A percentile compares a stretch with the other conserved stretches of the same genome.
Evolutionary conservation across 805 yeast species (phyloP).

Genomic region (Kazachstania africana): DNA sequence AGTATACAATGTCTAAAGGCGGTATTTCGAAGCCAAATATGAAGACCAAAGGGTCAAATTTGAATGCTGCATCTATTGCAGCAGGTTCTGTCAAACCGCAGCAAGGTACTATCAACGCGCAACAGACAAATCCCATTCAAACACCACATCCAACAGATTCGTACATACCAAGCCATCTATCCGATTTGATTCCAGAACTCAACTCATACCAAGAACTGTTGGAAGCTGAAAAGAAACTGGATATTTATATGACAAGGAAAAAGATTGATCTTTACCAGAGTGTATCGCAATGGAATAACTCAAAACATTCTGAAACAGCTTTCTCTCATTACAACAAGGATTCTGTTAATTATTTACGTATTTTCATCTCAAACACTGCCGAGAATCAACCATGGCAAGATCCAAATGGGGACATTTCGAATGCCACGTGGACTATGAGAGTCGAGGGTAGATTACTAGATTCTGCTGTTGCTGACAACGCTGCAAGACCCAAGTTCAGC

Average conservation of each 20-base stretch:
- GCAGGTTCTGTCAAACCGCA: too few species aligned
- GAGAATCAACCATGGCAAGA: slow-evolving; percentile 86
- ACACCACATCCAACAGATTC: slow-evolving; percentile 40
- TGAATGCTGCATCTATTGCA: too few species aligned
- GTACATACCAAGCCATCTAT: slow-evolving; percentile 36
- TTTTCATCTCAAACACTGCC: slow-evolving; percentile 70
- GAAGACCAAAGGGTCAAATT: too few species aligned
- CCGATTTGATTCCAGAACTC: slow-evolving; percentile 52
- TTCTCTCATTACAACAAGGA: slow-evolving; percentile 29
- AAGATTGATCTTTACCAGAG: slow-evolving; percentile 74
- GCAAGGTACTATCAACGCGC: too few species aligned
- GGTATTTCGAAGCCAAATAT: too few species aligned
- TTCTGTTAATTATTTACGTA: slow-evolving; percentile 49
- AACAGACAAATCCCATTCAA: slow-evolving; percentile 21
- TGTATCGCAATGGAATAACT: slow-evolving; percentile 34
- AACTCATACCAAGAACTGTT: slow-evolving; percentile 55
- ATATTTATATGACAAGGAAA: slow-evolving; percentile 71
- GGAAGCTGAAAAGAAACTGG: slow-evolving; percentile 75
- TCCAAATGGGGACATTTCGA: not conserved
- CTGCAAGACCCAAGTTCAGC: slow-evolving; percentile 52
- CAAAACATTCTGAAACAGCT: not conserved
- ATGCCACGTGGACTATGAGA: slow-evolving; percentile 68
- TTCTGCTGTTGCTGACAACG: slow-evolving; percentile 35
- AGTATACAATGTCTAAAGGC: too few species aligned
- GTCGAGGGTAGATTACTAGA: slow-evolving; percentile 77